Percentiles rank a stretch among this genome's conserved stretches.
These are phyloP conservation scores for Brasenia schreberi DNA, from an alignment of 164 flowering plant genomes.

Conservation along the genomic window DNA sequence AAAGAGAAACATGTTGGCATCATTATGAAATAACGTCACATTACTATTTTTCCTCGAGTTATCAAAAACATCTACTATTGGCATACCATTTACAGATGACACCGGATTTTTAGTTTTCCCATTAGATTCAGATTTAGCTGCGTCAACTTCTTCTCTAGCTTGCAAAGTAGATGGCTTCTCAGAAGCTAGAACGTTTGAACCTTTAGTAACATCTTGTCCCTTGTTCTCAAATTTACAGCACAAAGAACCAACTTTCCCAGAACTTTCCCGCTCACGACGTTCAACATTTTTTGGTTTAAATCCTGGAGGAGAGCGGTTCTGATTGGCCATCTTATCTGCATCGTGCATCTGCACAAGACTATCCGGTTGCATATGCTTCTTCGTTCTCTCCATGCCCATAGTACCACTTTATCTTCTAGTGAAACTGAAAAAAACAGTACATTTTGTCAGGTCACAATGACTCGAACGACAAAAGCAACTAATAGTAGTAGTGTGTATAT, in stretches of 20 bases:
- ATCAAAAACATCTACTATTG: conserved; percentile 9
- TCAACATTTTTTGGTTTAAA: background rate
- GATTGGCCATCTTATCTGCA: background rate
- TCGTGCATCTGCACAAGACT: background rate
- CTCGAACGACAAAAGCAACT: too few species aligned
- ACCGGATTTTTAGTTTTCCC: conserved; percentile 17
- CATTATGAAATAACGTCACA: background rate
- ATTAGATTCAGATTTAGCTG: background rate
- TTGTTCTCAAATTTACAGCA: background rate
- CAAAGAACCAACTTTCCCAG: background rate
- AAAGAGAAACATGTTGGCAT: background rate
- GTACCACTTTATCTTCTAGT: background rate
- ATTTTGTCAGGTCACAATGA: background rate
- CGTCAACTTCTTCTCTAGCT: background rate
- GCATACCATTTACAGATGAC: conserved; percentile 16
- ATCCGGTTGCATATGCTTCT: background rate
- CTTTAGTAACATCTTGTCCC: background rate
- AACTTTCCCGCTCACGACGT: background rate
- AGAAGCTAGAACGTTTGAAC: background rate
- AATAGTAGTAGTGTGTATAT: too few species aligned
- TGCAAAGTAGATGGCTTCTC: background rate
- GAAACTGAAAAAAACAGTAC: background rate
- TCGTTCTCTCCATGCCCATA: background rate
- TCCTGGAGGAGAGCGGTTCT: background rate
- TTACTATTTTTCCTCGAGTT: background rate